A percentile compares a stretch with the other conserved stretches of the same genome.
Evolutionary conservation across 805 yeast genomes (phyloP).

Genomic region (Monosporozyma aerobia): DNA sequence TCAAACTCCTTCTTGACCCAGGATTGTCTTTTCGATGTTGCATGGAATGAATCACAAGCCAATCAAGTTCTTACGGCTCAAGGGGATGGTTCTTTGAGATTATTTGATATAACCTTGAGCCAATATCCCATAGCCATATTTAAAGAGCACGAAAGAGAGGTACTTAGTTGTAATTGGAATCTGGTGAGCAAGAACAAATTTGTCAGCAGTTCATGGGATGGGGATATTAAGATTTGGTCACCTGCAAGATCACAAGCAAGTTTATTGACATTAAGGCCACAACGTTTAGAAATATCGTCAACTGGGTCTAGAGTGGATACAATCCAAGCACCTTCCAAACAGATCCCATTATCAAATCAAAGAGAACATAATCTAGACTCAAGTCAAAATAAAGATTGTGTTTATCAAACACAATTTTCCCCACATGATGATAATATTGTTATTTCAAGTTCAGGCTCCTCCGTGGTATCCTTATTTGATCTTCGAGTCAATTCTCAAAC

Average conservation of each 20-base stretch:
- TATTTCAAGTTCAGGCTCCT: conserved; percentile 61
- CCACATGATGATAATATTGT: conserved; percentile 73
- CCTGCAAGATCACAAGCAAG: conserved; percentile 46
- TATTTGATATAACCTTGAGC: conserved; percentile 64
- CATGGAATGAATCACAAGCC: conserved; percentile 89
- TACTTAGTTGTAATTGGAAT: conserved; percentile 67
- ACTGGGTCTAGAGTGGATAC: conserved; percentile 4
- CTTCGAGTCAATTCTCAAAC: conserved; percentile 34
- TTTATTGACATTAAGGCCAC: conserved; percentile 43
- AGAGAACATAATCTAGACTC: conserved; percentile 8
- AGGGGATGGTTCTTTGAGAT: conserved; percentile 83
- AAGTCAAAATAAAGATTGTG: conserved; percentile 43
- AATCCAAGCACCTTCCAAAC: neutral
- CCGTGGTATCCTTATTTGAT: conserved; percentile 77
- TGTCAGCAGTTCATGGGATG: conserved; percentile 88
- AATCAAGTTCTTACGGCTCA: conserved; percentile 74
- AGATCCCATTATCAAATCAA: neutral
- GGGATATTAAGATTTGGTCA: conserved; percentile 71
- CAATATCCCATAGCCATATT: conserved; percentile 66
- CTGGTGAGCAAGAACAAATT: conserved; percentile 57
- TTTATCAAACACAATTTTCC: conserved; percentile 72
- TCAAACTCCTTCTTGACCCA: conserved; percentile 73
- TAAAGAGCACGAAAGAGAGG: conserved; percentile 72
- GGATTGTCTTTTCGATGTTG: conserved; percentile 79
- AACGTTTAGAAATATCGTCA: conserved; percentile 23